Conservation (phyloP, 305 asterid genomes). For the Stenogyne calaminthoides region DNA sequence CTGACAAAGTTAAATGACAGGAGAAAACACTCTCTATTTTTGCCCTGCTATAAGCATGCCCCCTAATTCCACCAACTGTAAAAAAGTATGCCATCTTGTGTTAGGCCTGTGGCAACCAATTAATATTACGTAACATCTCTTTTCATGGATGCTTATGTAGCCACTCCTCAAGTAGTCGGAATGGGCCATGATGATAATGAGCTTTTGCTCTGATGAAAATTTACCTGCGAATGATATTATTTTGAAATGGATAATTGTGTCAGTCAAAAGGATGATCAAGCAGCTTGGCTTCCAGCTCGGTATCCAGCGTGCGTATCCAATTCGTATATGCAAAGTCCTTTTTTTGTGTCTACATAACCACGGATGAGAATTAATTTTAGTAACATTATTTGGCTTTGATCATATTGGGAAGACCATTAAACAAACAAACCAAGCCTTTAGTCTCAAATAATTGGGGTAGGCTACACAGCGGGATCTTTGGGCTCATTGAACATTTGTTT, state of each 20-base stretch:
- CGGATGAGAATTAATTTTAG: not conserved
- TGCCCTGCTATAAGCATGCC: not conserved
- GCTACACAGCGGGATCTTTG: not conserved
- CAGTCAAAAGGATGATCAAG: not conserved
- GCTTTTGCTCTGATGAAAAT: not conserved
- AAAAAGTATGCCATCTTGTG: not conserved
- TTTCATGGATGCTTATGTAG: constrained; percentile 10
- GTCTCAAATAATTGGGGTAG: no score
- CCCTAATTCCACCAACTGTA: not conserved
- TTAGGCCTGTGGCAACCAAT: not conserved
- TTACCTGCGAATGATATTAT: not conserved
- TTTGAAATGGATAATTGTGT: not conserved
- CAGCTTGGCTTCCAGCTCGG: constrained; percentile 2
- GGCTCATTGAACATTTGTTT: not conserved
- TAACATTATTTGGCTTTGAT: not conserved
- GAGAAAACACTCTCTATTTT: constrained; percentile 14
- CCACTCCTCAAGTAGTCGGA: not conserved
- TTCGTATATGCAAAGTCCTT: not conserved
- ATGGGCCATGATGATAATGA: not conserved
- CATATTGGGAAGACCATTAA: constrained; percentile 5
- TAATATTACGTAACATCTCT: not conserved
- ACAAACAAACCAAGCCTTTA: not conserved
- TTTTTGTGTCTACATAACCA: not conserved
- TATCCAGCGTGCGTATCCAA: not conserved
- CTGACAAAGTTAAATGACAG: not conserved